Base-by-base conservation (phyloP, 768 basidiomycete genomes). In the Coprinellus aureogranulatus region DNA sequence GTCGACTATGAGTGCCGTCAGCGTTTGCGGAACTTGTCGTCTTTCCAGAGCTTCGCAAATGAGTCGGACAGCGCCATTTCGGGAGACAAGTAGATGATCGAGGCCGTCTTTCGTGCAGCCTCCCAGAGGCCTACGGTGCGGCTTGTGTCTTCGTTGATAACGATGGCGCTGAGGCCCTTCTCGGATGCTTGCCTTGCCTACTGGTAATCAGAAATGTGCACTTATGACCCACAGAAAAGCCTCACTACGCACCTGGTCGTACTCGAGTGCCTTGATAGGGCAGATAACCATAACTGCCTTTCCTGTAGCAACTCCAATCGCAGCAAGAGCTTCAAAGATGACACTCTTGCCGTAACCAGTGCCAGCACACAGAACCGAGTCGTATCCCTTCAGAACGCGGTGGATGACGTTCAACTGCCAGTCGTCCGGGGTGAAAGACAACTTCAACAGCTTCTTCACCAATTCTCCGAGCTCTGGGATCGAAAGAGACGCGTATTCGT, bases 251-350 rank as follows among this genome's bases (percentile, higher is more conserved):
- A 69, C 70, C 66, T 71, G 70, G 57, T 71, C 68, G 11, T 52
- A 44, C 52, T 69, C 68, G 4, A 70, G 47, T 0, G 70, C 69
- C 47, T 72, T 72, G n/a, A 72, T 51, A 1, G 70, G 70, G 46
- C 67, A 60, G 0, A 70, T 65, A 26, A 72, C 62, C 18, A 72
- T 42, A 2, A 68, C 62, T 1, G 63, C 49, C 31, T 61, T 61
- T 20, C 42, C 55, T 22, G 9, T 11, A n/a, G 56, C 47, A 4
- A 60, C 62, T 25, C 59, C 59, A 2, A 70, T 51, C 9, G 49
- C 57, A 1, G 68, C 65, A 3, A 68, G 46, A 1, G 61, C 67
- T 44, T 71, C 62, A 41, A 70, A 53, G 20, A 53, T 28, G 20
- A 53, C 20, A 26, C 52, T 53, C 22, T 53, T 53, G 8, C 52